Percentiles rank a stretch among this genome's conserved stretches.
Evolutionary conservation across 1,284 basidiomycete species (phyloP).

Genomic region (Ustilago cynodontis): DNA sequence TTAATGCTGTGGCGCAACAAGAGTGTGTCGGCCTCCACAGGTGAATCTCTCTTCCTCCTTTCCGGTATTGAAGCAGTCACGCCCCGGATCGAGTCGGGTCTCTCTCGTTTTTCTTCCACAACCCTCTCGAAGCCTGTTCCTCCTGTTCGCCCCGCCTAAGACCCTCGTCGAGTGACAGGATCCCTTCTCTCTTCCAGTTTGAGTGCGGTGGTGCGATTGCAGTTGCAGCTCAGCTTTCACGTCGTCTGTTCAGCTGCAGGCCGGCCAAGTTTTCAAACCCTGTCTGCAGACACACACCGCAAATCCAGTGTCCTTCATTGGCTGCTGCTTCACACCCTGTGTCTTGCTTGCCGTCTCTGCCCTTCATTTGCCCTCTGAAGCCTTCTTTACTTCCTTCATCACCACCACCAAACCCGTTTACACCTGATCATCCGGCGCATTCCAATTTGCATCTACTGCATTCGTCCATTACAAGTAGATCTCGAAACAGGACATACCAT

Average conservation of each 20-base stretch:
- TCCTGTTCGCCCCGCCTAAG: not conserved
- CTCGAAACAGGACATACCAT: no score
- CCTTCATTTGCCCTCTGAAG: not conserved
- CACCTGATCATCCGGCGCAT: not conserved
- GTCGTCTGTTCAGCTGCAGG: not conserved
- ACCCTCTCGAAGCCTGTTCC: slow-evolving; percentile 17
- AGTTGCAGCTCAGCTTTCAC: slow-evolving; percentile 20
- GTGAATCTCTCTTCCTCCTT: not conserved
- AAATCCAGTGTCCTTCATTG: slow-evolving; percentile 29
- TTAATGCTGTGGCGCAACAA: slow-evolving; percentile 4
- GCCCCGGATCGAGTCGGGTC: slow-evolving; percentile 41
- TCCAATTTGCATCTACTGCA: no score
- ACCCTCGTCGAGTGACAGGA: not conserved
- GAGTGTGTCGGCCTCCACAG: slow-evolving; percentile 15
- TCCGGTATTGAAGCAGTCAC: not conserved
- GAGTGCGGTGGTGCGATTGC: not conserved
- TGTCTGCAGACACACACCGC: slow-evolving; percentile 19
- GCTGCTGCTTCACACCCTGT: not conserved
- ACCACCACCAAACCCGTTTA: not conserved
- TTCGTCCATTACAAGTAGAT: not conserved
- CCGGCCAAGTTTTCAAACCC: slow-evolving; percentile 23
- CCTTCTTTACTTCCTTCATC: not conserved
- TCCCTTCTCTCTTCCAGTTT: not conserved
- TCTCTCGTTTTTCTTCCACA: not conserved
- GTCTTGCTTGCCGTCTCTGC: not conserved